A percentile compares a stretch with the other conserved stretches of the same genome.
Evolutionary conservation across 2,329 filamentous ascomycete species (phyloP).

Genomic region (Penicillium sclerotigenum): DNA sequence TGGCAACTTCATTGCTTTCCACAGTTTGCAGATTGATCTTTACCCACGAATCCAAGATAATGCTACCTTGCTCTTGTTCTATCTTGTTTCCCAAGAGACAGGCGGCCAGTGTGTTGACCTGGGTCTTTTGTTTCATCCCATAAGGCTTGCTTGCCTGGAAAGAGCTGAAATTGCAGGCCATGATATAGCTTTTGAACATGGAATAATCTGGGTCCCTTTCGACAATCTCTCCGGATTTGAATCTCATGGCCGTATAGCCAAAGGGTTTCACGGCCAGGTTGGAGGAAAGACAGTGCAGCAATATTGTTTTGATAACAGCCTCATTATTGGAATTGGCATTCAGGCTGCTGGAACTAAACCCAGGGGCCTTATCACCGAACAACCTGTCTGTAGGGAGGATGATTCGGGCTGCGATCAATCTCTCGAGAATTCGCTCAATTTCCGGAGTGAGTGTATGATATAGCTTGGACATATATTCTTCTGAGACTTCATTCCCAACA

Average conservation of each 20-base stretch:
- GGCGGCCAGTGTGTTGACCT: not conserved
- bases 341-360: slow-evolving; percentile 35
- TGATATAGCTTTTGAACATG: not conserved
- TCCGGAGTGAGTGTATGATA: not conserved
- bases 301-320: slow-evolving; percentile 48
- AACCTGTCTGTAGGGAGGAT: not conserved
- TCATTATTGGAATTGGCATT: slow-evolving; percentile 47
- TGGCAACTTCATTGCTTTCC: not conserved
- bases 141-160: not conserved
- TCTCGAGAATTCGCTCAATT: not conserved
- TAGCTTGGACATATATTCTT: not conserved
- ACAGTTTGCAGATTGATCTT: not conserved
- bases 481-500: not conserved
- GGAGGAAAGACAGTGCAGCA: slow-evolving; percentile 47
- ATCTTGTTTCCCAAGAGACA: not conserved
- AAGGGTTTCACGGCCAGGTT: slow-evolving; percentile 36
- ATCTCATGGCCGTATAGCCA: not conserved
- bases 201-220: not conserved
- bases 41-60: not conserved
- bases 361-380: not conserved
- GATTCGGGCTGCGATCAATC: not conserved
- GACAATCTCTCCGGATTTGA: not conserved
- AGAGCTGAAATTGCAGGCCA: not conserved
- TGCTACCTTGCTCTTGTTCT: not conserved
- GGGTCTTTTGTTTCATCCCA: not conserved